phyloP scores from a whole-genome alignment of 2,329 filamentous ascomycete species.

The Aspergillus costaricaensis region DNA sequence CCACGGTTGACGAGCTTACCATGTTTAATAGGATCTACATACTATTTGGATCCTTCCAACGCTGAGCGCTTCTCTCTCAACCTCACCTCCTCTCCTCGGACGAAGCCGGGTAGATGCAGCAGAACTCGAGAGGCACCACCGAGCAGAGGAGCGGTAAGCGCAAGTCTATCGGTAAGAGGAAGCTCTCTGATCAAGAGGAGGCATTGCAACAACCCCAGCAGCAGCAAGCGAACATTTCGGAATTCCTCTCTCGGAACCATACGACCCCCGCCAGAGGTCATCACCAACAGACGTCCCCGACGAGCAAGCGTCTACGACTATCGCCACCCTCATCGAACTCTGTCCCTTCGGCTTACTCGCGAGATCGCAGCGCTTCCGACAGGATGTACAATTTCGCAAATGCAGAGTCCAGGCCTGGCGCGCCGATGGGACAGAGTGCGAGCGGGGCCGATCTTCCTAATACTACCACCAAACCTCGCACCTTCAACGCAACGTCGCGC shows the following conservation, averaged over 20 bases:
- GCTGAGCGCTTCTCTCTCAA: constrained; percentile 24
- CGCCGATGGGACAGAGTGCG: constrained; percentile 49
- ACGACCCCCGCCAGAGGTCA: constrained; percentile 23
- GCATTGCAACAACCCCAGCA: constrained; percentile 32
- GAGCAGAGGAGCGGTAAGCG: constrained; percentile 47
- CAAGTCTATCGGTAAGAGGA: constrained; percentile 46
- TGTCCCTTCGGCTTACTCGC: constrained; percentile 15
- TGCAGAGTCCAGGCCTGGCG: constrained; percentile 39
- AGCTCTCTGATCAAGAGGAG: constrained; percentile 40
- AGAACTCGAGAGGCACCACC: constrained; percentile 39
- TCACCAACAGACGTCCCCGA: constrained; percentile 31
- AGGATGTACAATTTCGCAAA: constrained; percentile 58
- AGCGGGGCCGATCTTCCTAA: constrained; percentile 35
- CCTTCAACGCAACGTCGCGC: constrained; percentile 37
- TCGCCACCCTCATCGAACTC: constrained; percentile 30
- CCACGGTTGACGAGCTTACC: constrained; percentile 12
- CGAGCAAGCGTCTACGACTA: constrained; percentile 45
- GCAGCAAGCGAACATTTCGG: constrained; percentile 47
- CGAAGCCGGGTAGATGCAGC: constrained; percentile 47
- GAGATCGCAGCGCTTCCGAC: constrained; percentile 34
- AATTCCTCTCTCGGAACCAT: constrained; percentile 44
- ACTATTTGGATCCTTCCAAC: constrained; percentile 21
- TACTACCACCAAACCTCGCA: constrained; percentile 22
- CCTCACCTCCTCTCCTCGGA: constrained; percentile 22
- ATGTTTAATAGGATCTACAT: constrained; percentile 20